phyloP scores from a whole-genome alignment of 805 yeast species.

The Barnettozyma populi region DNA sequence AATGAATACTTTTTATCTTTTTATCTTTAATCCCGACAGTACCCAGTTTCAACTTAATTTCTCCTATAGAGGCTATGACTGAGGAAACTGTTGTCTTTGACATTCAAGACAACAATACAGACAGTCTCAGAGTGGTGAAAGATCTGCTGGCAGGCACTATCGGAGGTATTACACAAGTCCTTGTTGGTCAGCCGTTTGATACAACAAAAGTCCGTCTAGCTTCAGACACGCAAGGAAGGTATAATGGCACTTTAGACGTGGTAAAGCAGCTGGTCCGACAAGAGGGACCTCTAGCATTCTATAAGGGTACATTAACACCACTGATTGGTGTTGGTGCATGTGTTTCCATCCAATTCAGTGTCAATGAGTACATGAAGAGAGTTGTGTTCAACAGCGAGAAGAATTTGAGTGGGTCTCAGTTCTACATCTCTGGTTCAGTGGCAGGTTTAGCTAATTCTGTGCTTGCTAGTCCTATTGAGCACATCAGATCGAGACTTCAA shows the following conservation, averaged over 20 bases:
- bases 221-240: conserved; percentile 74
- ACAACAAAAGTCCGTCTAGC: conserved; percentile 91
- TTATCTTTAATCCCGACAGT: neutral
- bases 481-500: conserved; percentile 88
- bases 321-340: conserved; percentile 96
- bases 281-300: conserved; percentile 85
- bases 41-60: no score
- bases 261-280: conserved; percentile 61
- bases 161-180: conserved; percentile 94
- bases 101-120: conserved; percentile 11
- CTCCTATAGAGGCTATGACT: conserved; percentile 6
- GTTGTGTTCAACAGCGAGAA: conserved; percentile 40
- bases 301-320: conserved; percentile 92
- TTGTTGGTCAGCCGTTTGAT: conserved; percentile 95
- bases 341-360: conserved; percentile 94
- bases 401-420: conserved; percentile 55
- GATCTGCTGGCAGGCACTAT: conserved; percentile 68
- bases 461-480: conserved; percentile 91
- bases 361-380: conserved; percentile 91
- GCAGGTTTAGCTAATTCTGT: conserved; percentile 91
- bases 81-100: conserved; percentile 14
- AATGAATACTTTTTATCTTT: no score
- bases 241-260: conserved; percentile 71
- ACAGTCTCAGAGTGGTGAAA: conserved; percentile 20
- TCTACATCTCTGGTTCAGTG: conserved; percentile 78